Conservation (phyloP, 2,329 filamentous ascomycete genomes). For the Cercospora sesami region DNA sequence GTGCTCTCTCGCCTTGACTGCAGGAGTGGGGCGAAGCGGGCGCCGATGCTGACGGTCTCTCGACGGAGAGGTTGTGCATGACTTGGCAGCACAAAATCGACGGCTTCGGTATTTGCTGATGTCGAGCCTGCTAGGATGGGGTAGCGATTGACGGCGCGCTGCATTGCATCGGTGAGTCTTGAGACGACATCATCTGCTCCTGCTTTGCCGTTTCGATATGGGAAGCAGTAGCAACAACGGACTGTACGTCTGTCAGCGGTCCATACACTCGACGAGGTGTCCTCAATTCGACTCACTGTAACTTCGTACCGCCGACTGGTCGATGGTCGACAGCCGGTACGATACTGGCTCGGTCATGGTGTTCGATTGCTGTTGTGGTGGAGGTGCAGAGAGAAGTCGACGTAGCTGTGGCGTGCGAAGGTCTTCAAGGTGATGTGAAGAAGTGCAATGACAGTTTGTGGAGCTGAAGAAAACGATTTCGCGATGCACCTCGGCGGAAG, state of each 20-base stretch:
- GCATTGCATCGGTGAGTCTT: conserved; percentile 16
- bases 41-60: not conserved
- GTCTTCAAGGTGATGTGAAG: not conserved
- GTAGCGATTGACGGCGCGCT: conserved; percentile 24
- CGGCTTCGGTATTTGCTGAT: not conserved
- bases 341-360: conserved; percentile 21
- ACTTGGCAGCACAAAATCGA: not conserved
- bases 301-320: conserved; percentile 20
- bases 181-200: conserved; percentile 2
- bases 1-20: not conserved
- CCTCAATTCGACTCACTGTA: conserved; percentile 19
- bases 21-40: not conserved
- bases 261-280: not conserved
- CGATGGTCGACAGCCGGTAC: conserved; percentile 29
- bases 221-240: conserved; percentile 28
- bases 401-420: not conserved
- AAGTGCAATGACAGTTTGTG: not conserved
- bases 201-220: conserved; percentile 13
- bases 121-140: conserved; percentile 16
- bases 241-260: not conserved
- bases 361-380: not conserved
- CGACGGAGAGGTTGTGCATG: not conserved
- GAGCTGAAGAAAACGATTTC: not conserved
- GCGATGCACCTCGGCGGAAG: not conserved
- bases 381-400: not conserved